Evolutionary conservation across 441 rosid genomes (phyloP).

Genomic region (Jatropha multifida): DNA sequence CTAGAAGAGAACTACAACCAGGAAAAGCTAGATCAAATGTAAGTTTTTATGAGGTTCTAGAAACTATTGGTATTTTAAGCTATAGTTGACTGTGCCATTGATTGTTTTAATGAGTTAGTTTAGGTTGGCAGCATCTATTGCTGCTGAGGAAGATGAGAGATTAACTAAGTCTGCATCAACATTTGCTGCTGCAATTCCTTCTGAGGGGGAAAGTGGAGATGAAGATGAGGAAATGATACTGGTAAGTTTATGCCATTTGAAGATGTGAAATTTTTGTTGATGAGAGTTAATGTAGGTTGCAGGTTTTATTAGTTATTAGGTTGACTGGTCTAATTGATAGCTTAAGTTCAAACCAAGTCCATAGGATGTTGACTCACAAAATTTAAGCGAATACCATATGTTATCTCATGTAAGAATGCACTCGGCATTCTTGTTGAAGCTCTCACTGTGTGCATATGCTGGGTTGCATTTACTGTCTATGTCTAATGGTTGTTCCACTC

Average conservation of each 20-base stretch:
- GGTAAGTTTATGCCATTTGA: constrained; percentile 37
- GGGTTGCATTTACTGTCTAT: neutral
- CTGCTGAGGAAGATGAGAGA: constrained; percentile 56
- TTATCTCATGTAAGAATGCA: too few species aligned
- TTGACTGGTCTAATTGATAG: constrained; percentile 2
- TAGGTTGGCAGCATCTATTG: constrained; percentile 73
- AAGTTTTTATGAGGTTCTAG: constrained; percentile 27
- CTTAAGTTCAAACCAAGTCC: neutral
- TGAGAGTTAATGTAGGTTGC: neutral
- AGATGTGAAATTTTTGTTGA: neutral
- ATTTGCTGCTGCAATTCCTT: constrained; percentile 44
- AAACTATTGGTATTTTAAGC: constrained; percentile 13
- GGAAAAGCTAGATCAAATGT: constrained; percentile 75
- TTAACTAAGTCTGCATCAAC: constrained; percentile 41
- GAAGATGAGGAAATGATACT: constrained; percentile 74
- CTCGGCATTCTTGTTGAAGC: neutral
- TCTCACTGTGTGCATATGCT: neutral
- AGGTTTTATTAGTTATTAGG: constrained; percentile 1
- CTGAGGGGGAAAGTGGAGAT: constrained; percentile 51
- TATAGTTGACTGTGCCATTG: constrained; percentile 23
- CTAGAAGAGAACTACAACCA: constrained; percentile 34
- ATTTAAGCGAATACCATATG: neutral
- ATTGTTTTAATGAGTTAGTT: constrained; percentile 30
- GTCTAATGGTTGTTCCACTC: constrained; percentile 3
- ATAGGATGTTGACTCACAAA: neutral